Percentiles rank a stretch among this genome's conserved stretches.
These are phyloP conservation scores for Vanderwaltozyma polyspora DNA, from an alignment of 805 yeast species.

Conservation along the genomic window DNA sequence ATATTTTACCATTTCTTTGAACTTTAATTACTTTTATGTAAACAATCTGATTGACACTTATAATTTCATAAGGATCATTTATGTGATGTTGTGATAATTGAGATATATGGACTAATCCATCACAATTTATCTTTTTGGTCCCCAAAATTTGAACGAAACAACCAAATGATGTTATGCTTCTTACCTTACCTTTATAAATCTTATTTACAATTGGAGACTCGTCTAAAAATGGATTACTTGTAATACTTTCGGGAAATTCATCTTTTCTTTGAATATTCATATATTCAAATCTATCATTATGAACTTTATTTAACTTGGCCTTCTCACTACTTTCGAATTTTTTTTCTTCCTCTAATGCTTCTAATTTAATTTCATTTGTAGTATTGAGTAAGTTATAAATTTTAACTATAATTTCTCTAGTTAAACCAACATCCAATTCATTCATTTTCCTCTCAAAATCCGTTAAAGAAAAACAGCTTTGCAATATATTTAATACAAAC, in stretches of 20 bases:
- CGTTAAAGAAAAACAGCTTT: constrained; percentile 4
- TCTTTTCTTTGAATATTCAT: constrained; percentile 1
- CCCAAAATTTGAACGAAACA: constrained; percentile 56
- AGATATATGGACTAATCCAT: constrained; percentile 72
- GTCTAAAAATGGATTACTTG: constrained; percentile 11
- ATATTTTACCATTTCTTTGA: constrained; percentile 36
- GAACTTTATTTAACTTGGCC: no score
- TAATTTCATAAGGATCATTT: constrained; percentile 46
- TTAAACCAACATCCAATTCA: constrained; percentile 18
- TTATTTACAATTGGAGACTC: constrained; percentile 31
- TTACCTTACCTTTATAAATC: constrained; percentile 52
- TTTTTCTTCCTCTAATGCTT: background rate
- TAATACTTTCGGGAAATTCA: background rate
- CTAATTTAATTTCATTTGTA: constrained; percentile 1
- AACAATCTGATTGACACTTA: constrained; percentile 48
- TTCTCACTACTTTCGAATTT: constrained; percentile 1
- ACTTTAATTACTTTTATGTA: constrained; percentile 46
- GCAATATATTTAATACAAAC: constrained; percentile 13
- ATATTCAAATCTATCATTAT: background rate
- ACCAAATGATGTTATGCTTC: constrained; percentile 56
- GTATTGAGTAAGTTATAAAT: constrained; percentile 5
- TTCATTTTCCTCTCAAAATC: constrained; percentile 8
- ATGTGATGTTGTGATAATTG: constrained; percentile 43
- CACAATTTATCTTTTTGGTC: constrained; percentile 23
- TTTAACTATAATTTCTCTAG: constrained; percentile 3